Evolutionary conservation across 2,329 filamentous ascomycete genomes (phyloP).

Genomic region (Epichloe coenophiala): DNA sequence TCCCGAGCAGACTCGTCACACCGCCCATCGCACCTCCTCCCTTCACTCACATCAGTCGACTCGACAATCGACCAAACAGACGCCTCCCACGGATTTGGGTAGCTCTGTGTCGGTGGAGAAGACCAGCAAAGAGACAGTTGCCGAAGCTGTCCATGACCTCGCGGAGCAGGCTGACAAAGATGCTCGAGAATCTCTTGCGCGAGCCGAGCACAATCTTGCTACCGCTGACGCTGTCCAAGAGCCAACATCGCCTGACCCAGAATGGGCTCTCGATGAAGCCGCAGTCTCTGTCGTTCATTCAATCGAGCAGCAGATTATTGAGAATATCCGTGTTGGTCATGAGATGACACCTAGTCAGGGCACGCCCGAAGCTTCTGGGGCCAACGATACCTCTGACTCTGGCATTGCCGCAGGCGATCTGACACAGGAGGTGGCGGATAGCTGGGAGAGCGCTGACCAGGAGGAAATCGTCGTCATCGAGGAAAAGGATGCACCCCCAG

Average conservation of each 20-base stretch:
- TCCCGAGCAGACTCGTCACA: conserved; percentile 26
- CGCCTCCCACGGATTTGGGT: conserved; percentile 19
- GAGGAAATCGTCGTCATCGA: conserved; percentile 53
- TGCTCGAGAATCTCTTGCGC: conserved; percentile 52
- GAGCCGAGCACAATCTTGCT: conserved; percentile 35
- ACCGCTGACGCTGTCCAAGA: conserved; percentile 22
- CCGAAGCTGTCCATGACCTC: conserved; percentile 54
- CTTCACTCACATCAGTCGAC: conserved; percentile 15
- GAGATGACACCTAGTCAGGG: conserved; percentile 31
- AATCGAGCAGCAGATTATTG: conserved; percentile 8
- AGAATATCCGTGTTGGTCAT: conserved; percentile 36
- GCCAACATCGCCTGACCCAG: conserved; percentile 21
- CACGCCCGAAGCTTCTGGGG: conserved; percentile 28
- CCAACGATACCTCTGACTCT: conserved; percentile 36
- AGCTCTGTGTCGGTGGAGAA: conserved; percentile 30
- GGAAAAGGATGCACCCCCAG: conserved; percentile 50
- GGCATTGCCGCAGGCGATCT: conserved; percentile 39
- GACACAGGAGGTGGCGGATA: conserved; percentile 57
- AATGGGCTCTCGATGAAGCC: neutral
- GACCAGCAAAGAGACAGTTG: conserved; percentile 52
- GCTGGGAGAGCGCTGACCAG: conserved; percentile 79
- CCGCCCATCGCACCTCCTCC: conserved; percentile 22
- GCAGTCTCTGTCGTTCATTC: conserved; percentile 2
- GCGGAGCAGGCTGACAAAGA: conserved; percentile 38
- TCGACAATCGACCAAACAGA: conserved; percentile 10